Conservation (phyloP, 805 yeast species). For the Hanseniaspora clermontiae region DNA sequence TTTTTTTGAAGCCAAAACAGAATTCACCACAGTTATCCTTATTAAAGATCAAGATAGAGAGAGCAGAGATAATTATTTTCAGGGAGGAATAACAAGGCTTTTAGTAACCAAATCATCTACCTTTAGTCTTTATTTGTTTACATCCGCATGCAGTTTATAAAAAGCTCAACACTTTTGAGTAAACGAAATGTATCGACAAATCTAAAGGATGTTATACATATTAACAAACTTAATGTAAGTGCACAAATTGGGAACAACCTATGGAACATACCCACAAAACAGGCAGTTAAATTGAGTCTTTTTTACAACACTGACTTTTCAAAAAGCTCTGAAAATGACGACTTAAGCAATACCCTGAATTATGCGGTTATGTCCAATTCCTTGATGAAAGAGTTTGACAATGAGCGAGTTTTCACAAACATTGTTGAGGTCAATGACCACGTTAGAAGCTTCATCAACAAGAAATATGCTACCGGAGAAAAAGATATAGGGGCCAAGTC, state of each 20-base stretch:
- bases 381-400: constrained; percentile 31
- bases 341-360: constrained; percentile 68
- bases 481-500: no score
- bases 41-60: no score
- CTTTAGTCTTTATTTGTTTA: constrained; percentile 4
- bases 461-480: not conserved
- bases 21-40: no score
- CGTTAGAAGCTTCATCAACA: not conserved
- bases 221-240: constrained; percentile 46
- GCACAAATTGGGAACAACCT: constrained; percentile 63
- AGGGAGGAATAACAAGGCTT: no score
- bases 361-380: constrained; percentile 73
- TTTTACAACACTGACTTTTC: constrained; percentile 53
- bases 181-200: not conserved
- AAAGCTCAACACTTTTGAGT: not conserved
- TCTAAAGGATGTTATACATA: constrained; percentile 22
- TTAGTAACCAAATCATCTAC: constrained; percentile 14
- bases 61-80: no score
- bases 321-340: constrained; percentile 68
- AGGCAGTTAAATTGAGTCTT: constrained; percentile 51
- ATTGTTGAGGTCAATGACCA: not conserved
- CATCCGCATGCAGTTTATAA: not conserved
- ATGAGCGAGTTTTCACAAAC: not conserved
- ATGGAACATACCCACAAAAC: constrained; percentile 57
- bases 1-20: no score